Conservation (phyloP, 345 rosid species). For the Hypericum androsaemum region DNA sequence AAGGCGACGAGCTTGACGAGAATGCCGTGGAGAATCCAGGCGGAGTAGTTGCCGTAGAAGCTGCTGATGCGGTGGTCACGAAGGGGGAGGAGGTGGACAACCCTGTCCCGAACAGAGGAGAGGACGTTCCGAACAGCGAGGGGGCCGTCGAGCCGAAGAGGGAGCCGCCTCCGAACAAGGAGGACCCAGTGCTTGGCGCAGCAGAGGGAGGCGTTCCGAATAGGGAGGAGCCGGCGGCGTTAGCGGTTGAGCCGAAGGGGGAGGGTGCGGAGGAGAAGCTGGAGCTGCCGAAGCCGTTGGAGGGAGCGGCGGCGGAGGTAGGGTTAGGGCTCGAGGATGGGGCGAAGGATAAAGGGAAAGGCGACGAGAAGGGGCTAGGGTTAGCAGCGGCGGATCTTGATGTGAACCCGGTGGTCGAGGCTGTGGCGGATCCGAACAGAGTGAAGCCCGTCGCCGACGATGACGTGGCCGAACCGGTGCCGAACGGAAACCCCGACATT, state of each 20-base stretch:
- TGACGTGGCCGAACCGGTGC: too few species aligned
- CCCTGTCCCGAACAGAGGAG: constrained; percentile 6
- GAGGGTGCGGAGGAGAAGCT: constrained; percentile 15
- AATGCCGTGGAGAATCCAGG: constrained; percentile 12
- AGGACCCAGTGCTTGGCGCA: constrained; percentile 9
- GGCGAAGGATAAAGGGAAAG: constrained; percentile 25
- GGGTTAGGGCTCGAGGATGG: constrained; percentile 4
- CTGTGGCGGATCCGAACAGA: constrained; percentile 30
- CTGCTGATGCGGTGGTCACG: constrained; percentile 12
- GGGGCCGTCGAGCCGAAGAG: constrained; percentile 18
- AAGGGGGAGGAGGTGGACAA: constrained; percentile 14
- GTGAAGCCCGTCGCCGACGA: constrained; percentile 13
- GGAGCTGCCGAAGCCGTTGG: constrained; percentile 17
- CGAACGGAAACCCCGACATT: too few species aligned
- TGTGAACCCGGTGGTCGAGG: constrained; percentile 7
- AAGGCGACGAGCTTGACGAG: neutral
- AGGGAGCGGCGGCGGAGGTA: constrained; percentile 19
- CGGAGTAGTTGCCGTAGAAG: constrained; percentile 13
- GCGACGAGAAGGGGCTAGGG: constrained; percentile 16
- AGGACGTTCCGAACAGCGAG: neutral
- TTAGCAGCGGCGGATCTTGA: neutral
- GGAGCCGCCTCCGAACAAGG: constrained; percentile 7
- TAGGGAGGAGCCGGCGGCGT: constrained; percentile 9
- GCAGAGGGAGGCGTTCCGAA: constrained; percentile 22
- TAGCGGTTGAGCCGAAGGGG: constrained; percentile 15